These are phyloP conservation scores for Aureobasidium zeae DNA, from an alignment of 2,329 filamentous ascomycete species.

Conservation along the genomic window DNA sequence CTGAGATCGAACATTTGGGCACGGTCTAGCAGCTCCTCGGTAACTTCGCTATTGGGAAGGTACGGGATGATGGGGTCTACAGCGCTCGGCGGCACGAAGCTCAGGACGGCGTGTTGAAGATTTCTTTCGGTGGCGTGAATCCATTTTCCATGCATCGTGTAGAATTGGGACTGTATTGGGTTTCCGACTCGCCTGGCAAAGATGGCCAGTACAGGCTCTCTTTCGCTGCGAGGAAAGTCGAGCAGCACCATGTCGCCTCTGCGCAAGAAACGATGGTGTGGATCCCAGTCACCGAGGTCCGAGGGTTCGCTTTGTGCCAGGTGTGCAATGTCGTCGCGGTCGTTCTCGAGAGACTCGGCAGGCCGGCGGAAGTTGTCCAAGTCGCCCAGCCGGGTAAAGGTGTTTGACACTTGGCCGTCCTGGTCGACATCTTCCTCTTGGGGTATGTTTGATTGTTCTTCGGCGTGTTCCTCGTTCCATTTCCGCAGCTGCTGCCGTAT, in stretches of 20 bases:
- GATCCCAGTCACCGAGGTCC: constrained; percentile 28
- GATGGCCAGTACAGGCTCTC: constrained; percentile 40
- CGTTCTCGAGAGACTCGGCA: constrained; percentile 22
- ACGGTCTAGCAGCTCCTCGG: constrained; percentile 27
- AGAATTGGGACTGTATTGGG: constrained; percentile 37
- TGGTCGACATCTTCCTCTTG: constrained; percentile 22
- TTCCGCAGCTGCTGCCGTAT: constrained; percentile 31
- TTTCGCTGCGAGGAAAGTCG: constrained; percentile 24
- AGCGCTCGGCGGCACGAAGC: constrained; percentile 38
- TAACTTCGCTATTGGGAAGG: constrained; percentile 38
- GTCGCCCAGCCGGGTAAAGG: constrained; percentile 25
- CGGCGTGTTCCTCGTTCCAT: constrained; percentile 38
- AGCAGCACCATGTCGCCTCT: constrained; percentile 42
- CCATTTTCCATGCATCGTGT: constrained; percentile 44
- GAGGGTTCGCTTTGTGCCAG: constrained; percentile 19
- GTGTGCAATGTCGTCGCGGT: constrained; percentile 20
- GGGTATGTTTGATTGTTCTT: constrained; percentile 19
- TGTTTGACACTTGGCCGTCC: constrained; percentile 23
- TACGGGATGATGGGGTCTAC: constrained; percentile 42
- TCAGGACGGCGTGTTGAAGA: constrained; percentile 42
- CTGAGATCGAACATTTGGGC: constrained; percentile 31
- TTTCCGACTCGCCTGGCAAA: constrained; percentile 36
- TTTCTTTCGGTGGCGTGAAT: constrained; percentile 29
- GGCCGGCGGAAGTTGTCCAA: constrained; percentile 21
- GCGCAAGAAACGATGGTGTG: constrained; percentile 31